phyloP scores from a whole-genome alignment of 768 basidiomycete species.

The Agrocybe pediades region DNA sequence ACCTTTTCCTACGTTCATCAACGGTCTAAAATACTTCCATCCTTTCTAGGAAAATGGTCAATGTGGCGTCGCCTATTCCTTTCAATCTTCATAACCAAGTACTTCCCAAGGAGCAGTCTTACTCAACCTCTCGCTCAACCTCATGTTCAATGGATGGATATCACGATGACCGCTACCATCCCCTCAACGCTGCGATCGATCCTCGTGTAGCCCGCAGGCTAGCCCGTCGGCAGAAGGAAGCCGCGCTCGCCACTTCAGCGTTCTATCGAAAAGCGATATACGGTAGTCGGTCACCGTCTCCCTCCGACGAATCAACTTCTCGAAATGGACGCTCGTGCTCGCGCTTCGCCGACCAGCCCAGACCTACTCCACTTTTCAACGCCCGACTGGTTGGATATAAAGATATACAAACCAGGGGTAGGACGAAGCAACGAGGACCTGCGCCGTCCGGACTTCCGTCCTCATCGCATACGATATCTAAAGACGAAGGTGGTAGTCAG shows the following conservation, averaged over 20 bases:
- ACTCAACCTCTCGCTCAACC: constrained; percentile 29
- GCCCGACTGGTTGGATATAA: constrained; percentile 30
- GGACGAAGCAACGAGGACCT: constrained; percentile 17
- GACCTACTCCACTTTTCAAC: constrained; percentile 30
- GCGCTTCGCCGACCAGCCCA: constrained; percentile 18
- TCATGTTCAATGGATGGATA: constrained; percentile 23
- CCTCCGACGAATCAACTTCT: constrained; percentile 9
- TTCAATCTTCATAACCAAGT: constrained; percentile 56
- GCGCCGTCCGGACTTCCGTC: constrained; percentile 7
- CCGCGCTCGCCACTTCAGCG: constrained; percentile 11
- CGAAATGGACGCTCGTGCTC: constrained; percentile 12
- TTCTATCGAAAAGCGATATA: constrained; percentile 4
- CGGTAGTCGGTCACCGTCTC: constrained; percentile 11
- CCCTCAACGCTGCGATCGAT: constrained; percentile 15
- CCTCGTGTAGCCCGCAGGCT: constrained; percentile 13
- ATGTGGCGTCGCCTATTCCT: constrained; percentile 59
- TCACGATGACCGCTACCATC: constrained; percentile 18
- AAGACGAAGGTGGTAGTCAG: neutral
- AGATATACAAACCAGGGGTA: constrained; percentile 18
- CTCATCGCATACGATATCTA: neutral
- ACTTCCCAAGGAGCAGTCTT: constrained; percentile 21
- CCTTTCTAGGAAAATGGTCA: constrained; percentile 65
- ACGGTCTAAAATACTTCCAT: constrained; percentile 1
- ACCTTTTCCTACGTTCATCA: neutral
- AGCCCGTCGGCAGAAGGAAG: constrained; percentile 16